Percentiles rank a stretch among this genome's conserved stretches.
phyloP scores from a whole-genome alignment of 2,329 filamentous ascomycete genomes.

The Verticillium albo-atrum region DNA sequence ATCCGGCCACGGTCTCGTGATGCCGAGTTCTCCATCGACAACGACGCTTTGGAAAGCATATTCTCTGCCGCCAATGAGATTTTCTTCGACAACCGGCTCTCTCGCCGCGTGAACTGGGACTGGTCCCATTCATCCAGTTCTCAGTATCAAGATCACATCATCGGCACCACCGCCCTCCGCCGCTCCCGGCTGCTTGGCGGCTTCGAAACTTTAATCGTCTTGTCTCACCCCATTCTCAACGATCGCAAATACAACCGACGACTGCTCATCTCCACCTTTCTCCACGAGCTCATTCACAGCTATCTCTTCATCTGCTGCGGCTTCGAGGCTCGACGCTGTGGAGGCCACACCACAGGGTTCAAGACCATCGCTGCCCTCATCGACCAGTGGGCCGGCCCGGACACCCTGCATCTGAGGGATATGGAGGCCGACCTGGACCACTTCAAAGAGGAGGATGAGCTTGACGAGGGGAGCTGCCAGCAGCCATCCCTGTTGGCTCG shows the following conservation, averaged over 20 bases:
- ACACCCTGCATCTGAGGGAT: conserved; percentile 49
- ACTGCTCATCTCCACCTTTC: conserved; percentile 58
- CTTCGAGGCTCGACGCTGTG: conserved; percentile 47
- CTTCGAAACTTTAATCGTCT: conserved; percentile 58
- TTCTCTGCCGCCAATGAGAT: conserved; percentile 58
- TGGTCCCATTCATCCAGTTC: conserved; percentile 50
- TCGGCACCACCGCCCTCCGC: conserved; percentile 59
- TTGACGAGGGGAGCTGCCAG: neutral
- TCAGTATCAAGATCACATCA: conserved; percentile 50
- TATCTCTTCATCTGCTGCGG: conserved; percentile 61
- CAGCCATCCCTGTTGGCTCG: neutral
- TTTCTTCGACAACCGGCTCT: conserved; percentile 55
- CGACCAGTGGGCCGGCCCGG: conserved; percentile 55
- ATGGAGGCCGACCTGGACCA: conserved; percentile 58
- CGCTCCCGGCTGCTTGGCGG: conserved; percentile 39
- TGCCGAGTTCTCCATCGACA: conserved; percentile 49
- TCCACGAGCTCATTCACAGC: conserved; percentile 65
- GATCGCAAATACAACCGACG: conserved; percentile 52
- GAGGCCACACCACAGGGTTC: conserved; percentile 59
- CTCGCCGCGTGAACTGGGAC: conserved; percentile 56
- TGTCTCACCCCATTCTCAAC: conserved; percentile 55
- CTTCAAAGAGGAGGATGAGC: conserved; percentile 34
- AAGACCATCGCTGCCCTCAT: conserved; percentile 54
- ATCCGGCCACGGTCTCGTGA: conserved; percentile 45
- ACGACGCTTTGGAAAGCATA: conserved; percentile 52